phyloP scores from a whole-genome alignment of 345 rosid species.

The Camelina laxa region DNA sequence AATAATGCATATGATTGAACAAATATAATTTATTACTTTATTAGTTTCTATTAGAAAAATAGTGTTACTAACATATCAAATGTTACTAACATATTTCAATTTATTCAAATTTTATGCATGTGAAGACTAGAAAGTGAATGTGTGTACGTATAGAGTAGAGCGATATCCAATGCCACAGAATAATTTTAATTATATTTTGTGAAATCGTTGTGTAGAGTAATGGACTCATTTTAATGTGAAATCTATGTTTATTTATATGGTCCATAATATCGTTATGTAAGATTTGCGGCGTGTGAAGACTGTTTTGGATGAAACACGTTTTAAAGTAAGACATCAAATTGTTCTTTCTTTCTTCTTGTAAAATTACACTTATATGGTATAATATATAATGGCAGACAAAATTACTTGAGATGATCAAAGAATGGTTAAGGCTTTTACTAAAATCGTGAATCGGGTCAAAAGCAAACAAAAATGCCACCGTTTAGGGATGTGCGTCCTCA shows the following conservation, averaged over 20 bases:
- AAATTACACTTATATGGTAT: neutral
- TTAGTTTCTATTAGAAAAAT: no score
- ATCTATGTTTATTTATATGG: neutral
- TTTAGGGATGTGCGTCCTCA: constrained; percentile 25
- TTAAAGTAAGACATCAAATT: neutral
- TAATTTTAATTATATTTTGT: neutral
- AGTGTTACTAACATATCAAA: no score
- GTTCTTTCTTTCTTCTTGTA: neutral
- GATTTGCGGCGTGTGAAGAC: neutral
- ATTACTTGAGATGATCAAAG: constrained; percentile 33
- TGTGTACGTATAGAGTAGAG: no score
- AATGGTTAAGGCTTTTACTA: neutral
- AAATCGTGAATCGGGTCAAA: constrained; percentile 31
- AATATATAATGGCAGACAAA: constrained; percentile 27
- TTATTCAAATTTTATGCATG: no score
- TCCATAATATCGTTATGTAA: neutral
- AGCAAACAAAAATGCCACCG: constrained; percentile 13
- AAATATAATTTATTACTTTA: no score
- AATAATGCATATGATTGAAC: no score
- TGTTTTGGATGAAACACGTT: constrained; percentile 13
- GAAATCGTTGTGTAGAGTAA: neutral
- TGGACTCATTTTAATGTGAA: neutral
- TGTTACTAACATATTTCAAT: no score
- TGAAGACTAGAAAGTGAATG: no score
- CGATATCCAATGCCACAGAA: no score